phyloP scores from a whole-genome alignment of 179 eudicot genomes.

The Gypsophila paniculata region DNA sequence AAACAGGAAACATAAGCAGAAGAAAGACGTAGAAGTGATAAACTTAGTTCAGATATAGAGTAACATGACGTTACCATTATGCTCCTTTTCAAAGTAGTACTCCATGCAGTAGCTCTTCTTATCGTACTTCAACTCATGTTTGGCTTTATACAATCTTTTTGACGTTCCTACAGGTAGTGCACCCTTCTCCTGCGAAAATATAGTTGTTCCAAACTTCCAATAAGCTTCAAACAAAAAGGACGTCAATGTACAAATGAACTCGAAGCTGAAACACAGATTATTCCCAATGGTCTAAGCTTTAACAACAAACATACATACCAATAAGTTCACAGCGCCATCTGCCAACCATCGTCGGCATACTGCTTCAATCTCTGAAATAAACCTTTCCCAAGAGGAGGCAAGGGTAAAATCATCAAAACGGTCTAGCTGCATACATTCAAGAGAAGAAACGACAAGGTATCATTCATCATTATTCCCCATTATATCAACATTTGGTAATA shows the following conservation, averaged over 20 bases:
- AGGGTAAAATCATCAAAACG: constrained; percentile 95
- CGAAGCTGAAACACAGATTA: neutral
- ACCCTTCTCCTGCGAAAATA: constrained; percentile 57
- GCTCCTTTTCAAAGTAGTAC: constrained; percentile 59
- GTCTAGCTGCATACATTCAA: constrained; percentile 49
- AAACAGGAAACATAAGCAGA: neutral
- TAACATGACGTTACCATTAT: constrained; percentile 39
- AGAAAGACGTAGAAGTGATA: neutral
- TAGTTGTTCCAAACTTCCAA: constrained; percentile 7
- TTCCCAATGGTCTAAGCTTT: neutral
- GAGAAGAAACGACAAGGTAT: neutral
- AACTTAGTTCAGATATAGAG: neutral
- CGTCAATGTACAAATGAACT: neutral
- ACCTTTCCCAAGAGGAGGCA: constrained; percentile 99
- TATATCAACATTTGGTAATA: too few relatives aligned
- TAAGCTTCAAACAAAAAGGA: neutral
- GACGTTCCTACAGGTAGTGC: constrained; percentile 49
- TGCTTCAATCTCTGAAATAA: constrained; percentile 92
- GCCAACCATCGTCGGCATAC: constrained; percentile 90
- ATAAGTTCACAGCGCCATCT: constrained; percentile 66
- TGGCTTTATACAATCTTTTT: constrained; percentile 54
- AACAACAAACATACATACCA: constrained; percentile 44
- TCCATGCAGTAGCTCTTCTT: constrained; percentile 74
- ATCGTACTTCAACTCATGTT: constrained; percentile 65
- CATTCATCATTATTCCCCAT: constrained; percentile 3